Evolutionary conservation across 805 yeast species (phyloP).

Genomic region (Yamadazyma olivae): DNA sequence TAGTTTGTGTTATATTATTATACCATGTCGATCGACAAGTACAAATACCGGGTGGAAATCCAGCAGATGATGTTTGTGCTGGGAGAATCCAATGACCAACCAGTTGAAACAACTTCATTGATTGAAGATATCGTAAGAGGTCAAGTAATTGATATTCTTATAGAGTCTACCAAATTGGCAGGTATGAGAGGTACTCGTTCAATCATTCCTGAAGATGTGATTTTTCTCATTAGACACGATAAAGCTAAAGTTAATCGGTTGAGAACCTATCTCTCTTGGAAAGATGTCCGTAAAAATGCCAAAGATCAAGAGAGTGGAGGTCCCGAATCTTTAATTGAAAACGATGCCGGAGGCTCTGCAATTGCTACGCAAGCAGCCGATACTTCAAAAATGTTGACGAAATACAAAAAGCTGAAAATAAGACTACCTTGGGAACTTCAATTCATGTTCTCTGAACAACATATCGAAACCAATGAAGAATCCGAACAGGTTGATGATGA

Average conservation of each 20-base stretch:
- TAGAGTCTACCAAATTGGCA: slow-evolving; percentile 78
- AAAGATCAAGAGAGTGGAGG: slow-evolving; percentile 55
- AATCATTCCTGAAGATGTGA: slow-evolving; percentile 88
- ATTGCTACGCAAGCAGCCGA: slow-evolving; percentile 28
- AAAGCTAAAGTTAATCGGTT: slow-evolving; percentile 89
- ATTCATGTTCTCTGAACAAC: slow-evolving; percentile 90
- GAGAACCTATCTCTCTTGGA: slow-evolving; percentile 92
- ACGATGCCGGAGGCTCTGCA: slow-evolving; percentile 44
- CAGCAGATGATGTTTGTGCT: slow-evolving; percentile 98
- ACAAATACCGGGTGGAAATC: slow-evolving; percentile 85
- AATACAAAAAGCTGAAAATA: slow-evolving; percentile 71
- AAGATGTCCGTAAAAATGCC: slow-evolving; percentile 85
- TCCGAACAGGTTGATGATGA: slow-evolving; percentile 72
- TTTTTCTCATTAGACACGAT: slow-evolving; percentile 88
- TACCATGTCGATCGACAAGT: slow-evolving; percentile 36
- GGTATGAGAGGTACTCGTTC: slow-evolving; percentile 76
- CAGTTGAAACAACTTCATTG: slow-evolving; percentile 84
- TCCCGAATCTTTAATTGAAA: slow-evolving; percentile 47
- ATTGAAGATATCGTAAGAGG: slow-evolving; percentile 94
- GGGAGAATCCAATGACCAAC: slow-evolving; percentile 94
- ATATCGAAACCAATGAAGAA: slow-evolving; percentile 66
- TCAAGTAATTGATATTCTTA: slow-evolving; percentile 83
- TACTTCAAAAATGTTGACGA: slow-evolving; percentile 40
- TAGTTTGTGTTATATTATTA: too few species aligned
- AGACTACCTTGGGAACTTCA: slow-evolving; percentile 94